Evolutionary conservation across 2,329 filamentous ascomycete species (phyloP).

Genomic region (Aschersonia sp.): DNA sequence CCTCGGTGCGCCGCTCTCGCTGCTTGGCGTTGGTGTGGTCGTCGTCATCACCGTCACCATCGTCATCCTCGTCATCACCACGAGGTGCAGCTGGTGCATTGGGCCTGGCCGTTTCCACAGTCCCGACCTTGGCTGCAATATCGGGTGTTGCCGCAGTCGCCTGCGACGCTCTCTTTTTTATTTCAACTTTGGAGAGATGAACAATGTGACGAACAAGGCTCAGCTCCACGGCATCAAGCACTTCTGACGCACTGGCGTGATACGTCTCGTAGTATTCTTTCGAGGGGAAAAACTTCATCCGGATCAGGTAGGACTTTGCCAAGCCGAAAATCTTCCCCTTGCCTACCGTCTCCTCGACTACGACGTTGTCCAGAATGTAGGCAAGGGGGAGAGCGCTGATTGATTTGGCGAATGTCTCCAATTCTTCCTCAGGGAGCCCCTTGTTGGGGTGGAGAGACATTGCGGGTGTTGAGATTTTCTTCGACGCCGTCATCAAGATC

Average conservation of each 20-base stretch:
- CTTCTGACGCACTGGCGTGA: conserved; percentile 64
- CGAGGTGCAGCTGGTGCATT: conserved; percentile 9
- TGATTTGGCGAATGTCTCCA: conserved; percentile 74
- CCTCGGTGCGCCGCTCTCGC: conserved; percentile 62
- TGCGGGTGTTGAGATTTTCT: conserved; percentile 74
- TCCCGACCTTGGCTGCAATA: conserved; percentile 42
- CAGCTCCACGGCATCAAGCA: conserved; percentile 64
- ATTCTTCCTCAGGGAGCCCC: conserved; percentile 53
- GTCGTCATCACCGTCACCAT: conserved; percentile 30
- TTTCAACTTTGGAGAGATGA: conserved; percentile 56
- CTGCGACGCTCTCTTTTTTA: conserved; percentile 63
- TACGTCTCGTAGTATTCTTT: conserved; percentile 78
- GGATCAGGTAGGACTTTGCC: conserved; percentile 75
- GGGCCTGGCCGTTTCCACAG: conserved; percentile 33
- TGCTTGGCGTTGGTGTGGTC: conserved; percentile 58
- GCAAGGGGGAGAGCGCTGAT: conserved; percentile 77
- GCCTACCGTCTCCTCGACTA: conserved; percentile 67
- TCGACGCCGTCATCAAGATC: conserved; percentile 94
- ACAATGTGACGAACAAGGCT: conserved; percentile 64
- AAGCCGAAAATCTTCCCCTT: conserved; percentile 51
- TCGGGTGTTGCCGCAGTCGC: conserved; percentile 61
- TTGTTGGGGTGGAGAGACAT: conserved; percentile 74
- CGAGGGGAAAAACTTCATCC: conserved; percentile 69
- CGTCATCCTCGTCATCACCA: conserved; percentile 14
- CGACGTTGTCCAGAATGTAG: conserved; percentile 69